Percentiles rank a stretch among this genome's conserved stretches.
Conservation (phyloP, 2,329 filamentous ascomycete genomes). For the Pseudocercospora fijiensis region DNA sequence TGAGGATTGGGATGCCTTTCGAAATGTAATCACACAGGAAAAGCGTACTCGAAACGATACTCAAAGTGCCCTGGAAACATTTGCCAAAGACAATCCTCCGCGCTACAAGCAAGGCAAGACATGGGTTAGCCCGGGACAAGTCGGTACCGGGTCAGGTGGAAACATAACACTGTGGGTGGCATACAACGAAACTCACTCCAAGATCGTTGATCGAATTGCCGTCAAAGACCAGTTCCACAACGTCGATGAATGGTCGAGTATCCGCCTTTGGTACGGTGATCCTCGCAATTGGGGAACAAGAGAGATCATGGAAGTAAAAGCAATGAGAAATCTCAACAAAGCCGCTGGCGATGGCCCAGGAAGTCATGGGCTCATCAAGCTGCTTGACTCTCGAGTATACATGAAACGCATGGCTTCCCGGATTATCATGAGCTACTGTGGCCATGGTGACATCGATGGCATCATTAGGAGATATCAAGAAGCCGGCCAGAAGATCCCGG, state of each 20-base stretch:
- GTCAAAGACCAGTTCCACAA: slow-evolving; percentile 9
- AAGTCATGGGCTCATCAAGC: background rate
- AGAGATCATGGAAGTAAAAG: background rate
- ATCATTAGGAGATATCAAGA: background rate
- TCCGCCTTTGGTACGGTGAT: slow-evolving; percentile 7
- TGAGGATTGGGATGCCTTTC: too few species aligned
- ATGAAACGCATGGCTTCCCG: slow-evolving; percentile 6
- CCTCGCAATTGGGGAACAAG: background rate
- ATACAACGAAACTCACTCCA: background rate
- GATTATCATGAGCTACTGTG: slow-evolving; percentile 9
- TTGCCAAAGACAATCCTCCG: background rate
- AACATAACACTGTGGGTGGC: background rate
- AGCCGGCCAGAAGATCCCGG: background rate
- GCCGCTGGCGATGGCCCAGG: too few species aligned
- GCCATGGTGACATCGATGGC: background rate
- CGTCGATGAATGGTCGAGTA: background rate
- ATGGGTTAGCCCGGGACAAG: background rate
- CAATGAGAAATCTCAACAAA: background rate
- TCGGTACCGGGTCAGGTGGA: background rate
- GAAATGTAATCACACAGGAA: too few species aligned
- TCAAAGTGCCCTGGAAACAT: too few species aligned
- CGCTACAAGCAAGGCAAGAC: background rate
- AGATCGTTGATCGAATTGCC: slow-evolving; percentile 1
- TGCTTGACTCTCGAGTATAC: background rate
- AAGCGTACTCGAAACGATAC: too few species aligned